Evolutionary conservation across 192 early-diverging fungal genomes (phyloP).

Genomic region (Phycomyces blakesleeanus): DNA sequence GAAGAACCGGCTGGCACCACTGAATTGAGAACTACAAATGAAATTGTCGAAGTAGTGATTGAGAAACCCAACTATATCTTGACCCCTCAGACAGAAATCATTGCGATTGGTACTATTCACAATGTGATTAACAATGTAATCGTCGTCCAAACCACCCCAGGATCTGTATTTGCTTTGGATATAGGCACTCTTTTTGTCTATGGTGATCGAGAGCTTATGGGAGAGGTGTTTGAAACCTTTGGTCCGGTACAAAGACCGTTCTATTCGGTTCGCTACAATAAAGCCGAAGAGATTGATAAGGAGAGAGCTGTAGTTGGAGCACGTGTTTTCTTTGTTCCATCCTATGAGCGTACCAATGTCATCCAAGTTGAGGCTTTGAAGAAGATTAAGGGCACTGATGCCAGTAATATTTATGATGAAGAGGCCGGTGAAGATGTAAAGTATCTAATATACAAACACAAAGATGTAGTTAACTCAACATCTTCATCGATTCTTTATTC

Average conservation of each 20-base stretch:
- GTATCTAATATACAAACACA: background rate
- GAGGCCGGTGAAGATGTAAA: conserved; percentile 69
- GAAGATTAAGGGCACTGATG: conserved; percentile 80
- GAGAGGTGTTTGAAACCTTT: conserved; percentile 86
- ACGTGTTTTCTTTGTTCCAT: conserved; percentile 61
- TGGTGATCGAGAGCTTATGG: conserved; percentile 58
- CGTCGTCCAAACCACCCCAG: conserved; percentile 54
- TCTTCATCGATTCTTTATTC: conserved; percentile 1
- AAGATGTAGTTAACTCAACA: background rate
- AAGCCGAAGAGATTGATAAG: conserved; percentile 53
- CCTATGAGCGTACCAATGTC: conserved; percentile 52
- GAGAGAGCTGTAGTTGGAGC: conserved; percentile 39
- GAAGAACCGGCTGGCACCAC: conserved; percentile 5
- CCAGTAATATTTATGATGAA: conserved; percentile 91
- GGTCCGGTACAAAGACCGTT: conserved; percentile 82
- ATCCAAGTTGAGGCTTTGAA: conserved; percentile 64
- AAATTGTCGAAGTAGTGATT: conserved; percentile 51
- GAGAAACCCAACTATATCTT: conserved; percentile 44
- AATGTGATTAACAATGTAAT: conserved; percentile 70
- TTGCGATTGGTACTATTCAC: conserved; percentile 62
- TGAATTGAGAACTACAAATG: conserved; percentile 54
- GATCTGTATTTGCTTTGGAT: conserved; percentile 66
- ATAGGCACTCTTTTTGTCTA: conserved; percentile 66
- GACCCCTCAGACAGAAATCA: conserved; percentile 44
- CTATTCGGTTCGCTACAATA: conserved; percentile 78